Evolutionary conservation across 2,329 filamentous ascomycete species (phyloP).

Genomic region (Diaporthe capsici): DNA sequence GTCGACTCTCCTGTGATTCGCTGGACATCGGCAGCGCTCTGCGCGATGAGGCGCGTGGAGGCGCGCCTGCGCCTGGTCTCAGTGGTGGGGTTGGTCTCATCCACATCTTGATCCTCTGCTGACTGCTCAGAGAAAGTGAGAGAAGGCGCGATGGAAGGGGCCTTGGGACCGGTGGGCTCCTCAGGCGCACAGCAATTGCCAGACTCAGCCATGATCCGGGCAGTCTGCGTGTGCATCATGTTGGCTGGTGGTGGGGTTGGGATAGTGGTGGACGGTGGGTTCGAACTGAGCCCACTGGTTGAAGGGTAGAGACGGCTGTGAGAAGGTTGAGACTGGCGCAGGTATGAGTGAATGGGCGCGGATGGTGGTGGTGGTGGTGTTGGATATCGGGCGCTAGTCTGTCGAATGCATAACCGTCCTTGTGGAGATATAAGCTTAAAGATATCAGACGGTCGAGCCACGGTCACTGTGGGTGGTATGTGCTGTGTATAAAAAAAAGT

Average conservation of each 20-base stretch:
- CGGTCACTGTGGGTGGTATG: conserved; percentile 14
- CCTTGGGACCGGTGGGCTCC: conserved; percentile 52
- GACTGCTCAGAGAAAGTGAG: conserved; percentile 73
- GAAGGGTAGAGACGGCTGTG: background rate
- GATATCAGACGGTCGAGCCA: conserved; percentile 36
- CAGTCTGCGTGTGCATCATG: conserved; percentile 53
- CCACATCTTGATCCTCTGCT: conserved; percentile 67
- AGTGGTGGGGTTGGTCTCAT: conserved; percentile 61
- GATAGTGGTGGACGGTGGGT: background rate
- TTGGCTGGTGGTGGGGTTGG: conserved; percentile 52
- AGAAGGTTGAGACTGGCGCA: conserved; percentile 40
- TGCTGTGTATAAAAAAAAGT: background rate
- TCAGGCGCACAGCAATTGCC: conserved; percentile 50
- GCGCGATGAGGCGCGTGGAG: conserved; percentile 77
- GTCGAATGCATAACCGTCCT: conserved; percentile 34
- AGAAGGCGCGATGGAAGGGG: conserved; percentile 70
- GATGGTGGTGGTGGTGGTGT: background rate
- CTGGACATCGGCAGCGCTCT: conserved; percentile 73
- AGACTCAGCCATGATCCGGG: conserved; percentile 56
- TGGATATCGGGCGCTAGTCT: conserved; percentile 17
- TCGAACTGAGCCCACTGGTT: conserved; percentile 7
- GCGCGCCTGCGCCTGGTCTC: conserved; percentile 71
- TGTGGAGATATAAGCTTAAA: conserved; percentile 1
- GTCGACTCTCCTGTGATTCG: conserved; percentile 76
- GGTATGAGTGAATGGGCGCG: background rate